Evolutionary conservation across 83 land plant genomes (phyloP), one percentile per base, ranked within the genome.

Genomic region (Thuja plicata): DNA sequence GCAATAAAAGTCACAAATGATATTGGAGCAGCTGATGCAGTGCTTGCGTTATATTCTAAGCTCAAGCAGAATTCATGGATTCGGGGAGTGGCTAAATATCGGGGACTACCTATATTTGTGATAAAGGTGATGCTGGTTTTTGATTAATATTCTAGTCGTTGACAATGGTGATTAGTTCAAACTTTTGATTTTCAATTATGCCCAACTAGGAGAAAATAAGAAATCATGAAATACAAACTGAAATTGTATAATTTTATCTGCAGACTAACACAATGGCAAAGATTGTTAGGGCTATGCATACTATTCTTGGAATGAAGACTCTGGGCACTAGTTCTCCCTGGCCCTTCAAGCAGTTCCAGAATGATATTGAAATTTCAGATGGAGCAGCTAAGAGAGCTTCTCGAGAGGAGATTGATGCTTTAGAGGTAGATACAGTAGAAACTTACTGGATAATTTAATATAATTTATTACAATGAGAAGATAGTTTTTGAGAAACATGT

Each of bases 201-300:
- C 41, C 46, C 13, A 19, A 37, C 21, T 19, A 35, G 27, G 27
- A 60, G 41, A 17, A 27, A 8, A 57, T 40, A 24, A 8, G 21
- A 79, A 40, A 40, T 40, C 30, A 86, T 38, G 74, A 87, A 27
- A 30, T 87, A 66, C 27, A 45, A 38, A 34, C 30, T 7, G 17
- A 13, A 35, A 27, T 27, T 11, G 87, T 81, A 37, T 52, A 52
- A 13, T 52, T 87, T 76, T 55, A 38, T 83, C 78, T 89, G 88
- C 96, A 98, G 99, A 94, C 94, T 48, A 96, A 95, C 87, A 97
- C 98, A 9, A 94, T 98, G 98, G 97, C 99, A 45, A 97, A 98
- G 86, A 94, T 98, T 94, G 97, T 97, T 27, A 97, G 98, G 89
- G 99, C 99, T 21, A 84, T 97, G 55, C 95, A 96, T 41, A 94